phyloP scores from a whole-genome alignment of 2,329 filamentous ascomycete species.

The Talaromyces sp. region DNA sequence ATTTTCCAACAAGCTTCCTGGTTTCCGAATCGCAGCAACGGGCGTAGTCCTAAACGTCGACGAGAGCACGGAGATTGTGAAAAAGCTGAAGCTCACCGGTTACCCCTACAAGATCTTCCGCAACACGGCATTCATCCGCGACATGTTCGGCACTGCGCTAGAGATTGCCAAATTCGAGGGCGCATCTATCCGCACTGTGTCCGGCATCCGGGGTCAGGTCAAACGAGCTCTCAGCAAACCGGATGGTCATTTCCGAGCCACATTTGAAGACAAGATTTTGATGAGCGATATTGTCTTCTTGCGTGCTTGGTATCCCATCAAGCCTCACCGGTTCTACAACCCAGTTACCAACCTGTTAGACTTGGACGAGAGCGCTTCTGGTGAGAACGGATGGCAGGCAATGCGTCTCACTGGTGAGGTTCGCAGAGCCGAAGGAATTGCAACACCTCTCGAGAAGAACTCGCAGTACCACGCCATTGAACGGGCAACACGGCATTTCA shows the following conservation, averaged over 20 bases:
- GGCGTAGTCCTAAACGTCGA: slow-evolving; percentile 92
- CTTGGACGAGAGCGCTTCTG: slow-evolving; percentile 27
- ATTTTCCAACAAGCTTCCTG: slow-evolving; percentile 74
- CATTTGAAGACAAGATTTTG: slow-evolving; percentile 97
- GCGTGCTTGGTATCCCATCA: slow-evolving; percentile 93
- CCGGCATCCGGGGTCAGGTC: slow-evolving; percentile 91
- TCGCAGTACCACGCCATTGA: slow-evolving; percentile 69
- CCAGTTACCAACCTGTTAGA: slow-evolving; percentile 88
- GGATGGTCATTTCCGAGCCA: slow-evolving; percentile 92
- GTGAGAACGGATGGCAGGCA: slow-evolving; percentile 60
- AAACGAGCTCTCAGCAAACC: slow-evolving; percentile 90
- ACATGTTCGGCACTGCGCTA: slow-evolving; percentile 91
- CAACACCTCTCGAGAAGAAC: slow-evolving; percentile 76
- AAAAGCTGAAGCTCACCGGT: slow-evolving; percentile 96
- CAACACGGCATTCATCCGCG: slow-evolving; percentile 97
- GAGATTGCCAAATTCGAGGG: slow-evolving; percentile 99
- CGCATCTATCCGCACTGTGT: slow-evolving; percentile 90
- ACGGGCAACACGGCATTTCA: slow-evolving; percentile 64
- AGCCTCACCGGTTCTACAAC: slow-evolving; percentile 94
- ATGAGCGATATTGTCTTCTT: slow-evolving; percentile 96
- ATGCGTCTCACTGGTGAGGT: slow-evolving; percentile 96
- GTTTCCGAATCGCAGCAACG: slow-evolving; percentile 90
- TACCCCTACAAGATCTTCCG: slow-evolving; percentile 97
- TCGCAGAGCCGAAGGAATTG: slow-evolving; percentile 66
- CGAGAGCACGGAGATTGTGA: slow-evolving; percentile 94